phyloP scores from a whole-genome alignment of 176 grass and related monocot species.

The Poa annua region DNA sequence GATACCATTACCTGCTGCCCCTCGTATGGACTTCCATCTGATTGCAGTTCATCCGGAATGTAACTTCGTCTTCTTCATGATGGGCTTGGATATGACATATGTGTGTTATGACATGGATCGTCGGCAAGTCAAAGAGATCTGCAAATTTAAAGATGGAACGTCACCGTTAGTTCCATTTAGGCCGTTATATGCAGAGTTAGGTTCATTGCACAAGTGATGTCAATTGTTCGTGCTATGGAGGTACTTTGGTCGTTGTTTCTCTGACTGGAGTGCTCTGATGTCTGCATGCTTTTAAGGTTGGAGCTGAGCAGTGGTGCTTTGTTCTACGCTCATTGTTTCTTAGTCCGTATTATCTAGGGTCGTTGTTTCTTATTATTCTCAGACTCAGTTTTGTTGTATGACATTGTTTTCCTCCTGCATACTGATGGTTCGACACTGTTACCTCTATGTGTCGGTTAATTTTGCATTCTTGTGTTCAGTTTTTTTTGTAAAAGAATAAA shows the following conservation, averaged over 20 bases:
- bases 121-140: background rate
- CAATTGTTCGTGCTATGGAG: background rate
- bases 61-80: background rate
- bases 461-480: too few species aligned
- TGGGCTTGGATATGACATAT: background rate
- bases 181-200: background rate
- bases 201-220: background rate
- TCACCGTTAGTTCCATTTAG: background rate
- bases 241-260: background rate
- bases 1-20: background rate
- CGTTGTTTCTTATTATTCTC: too few species aligned
- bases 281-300: background rate
- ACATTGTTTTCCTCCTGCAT: too few species aligned
- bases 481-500: too few species aligned
- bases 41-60: background rate
- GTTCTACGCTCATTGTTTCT: background rate
- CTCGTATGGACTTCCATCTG: background rate
- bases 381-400: too few species aligned
- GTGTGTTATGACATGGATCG: background rate
- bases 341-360: too few species aligned
- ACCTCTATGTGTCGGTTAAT: too few species aligned
- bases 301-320: background rate
- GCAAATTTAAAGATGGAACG: background rate
- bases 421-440: too few species aligned
- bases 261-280: background rate